Evolutionary conservation across 208 protist species (phyloP), one percentile per base, ranked within the genome.

Genomic region (Blastocrithidia nonstop): DNA sequence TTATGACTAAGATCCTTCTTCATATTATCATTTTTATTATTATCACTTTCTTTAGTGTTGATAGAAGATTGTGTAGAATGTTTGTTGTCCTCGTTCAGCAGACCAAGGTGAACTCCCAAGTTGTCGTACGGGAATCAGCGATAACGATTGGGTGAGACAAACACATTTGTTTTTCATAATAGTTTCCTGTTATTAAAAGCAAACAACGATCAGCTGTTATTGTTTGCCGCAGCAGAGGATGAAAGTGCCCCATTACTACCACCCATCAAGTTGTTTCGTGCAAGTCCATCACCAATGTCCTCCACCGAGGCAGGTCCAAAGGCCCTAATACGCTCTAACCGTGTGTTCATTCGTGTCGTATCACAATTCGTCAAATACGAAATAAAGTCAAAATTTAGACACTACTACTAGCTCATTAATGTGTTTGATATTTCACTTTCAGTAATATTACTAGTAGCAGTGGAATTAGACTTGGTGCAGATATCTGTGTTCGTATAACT

Each of bases 71-170:
- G n/a, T n/a, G n/a, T n/a, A n/a, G n/a, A n/a, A n/a, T n/a, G n/a
- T n/a, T n/a, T n/a, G n/a, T n/a, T n/a, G n/a, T n/a, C n/a, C n/a
- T n/a, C n/a, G n/a, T n/a, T 15, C 45, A 4, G 32, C 28, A 11
- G 53, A 13, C 36, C 31, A n/a, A 92, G 38, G 26, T 48, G 61
- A 1, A 71, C 46, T 2, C 76, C 83, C 5, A 79, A 60, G 19
- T 46, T 49, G 56, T 92, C 67, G 52, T 71, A 92, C 7, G 70
- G 75, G 3, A 71, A 62, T 79, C 83, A 92, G 22, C 70, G 71
- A 42, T 86, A 69, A 22, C 68, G 68, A 42, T 88, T 84, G 6
- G 83, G 75, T 19, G 78, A 85, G 25, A 71, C 74, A 16, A 92
- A 56, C 1, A 62, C 47, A 48, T 68, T 85, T 27, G 54, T 50